Evolutionary conservation across 257 asterid species (phyloP).

Genomic region (Solanum virginianum): DNA sequence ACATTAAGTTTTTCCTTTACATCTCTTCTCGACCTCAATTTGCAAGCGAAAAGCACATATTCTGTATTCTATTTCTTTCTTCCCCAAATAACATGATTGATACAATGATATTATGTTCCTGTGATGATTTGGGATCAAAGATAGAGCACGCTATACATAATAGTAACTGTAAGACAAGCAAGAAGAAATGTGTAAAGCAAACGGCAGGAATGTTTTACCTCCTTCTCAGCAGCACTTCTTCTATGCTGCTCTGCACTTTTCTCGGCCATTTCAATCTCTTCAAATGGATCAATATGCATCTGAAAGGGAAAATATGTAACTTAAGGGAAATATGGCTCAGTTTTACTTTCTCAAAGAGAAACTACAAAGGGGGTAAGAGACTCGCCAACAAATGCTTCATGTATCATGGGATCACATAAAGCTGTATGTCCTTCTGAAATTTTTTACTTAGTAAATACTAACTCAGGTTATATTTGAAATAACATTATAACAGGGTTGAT

Average conservation of each 20-base stretch:
- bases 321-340: neutral
- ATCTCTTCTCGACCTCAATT: neutral
- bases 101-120: neutral
- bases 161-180: neutral
- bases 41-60: neutral
- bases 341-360: neutral
- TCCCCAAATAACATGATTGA: neutral
- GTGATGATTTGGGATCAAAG: neutral
- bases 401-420: neutral
- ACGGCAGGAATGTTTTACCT: slow-evolving; percentile 40
- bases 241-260: slow-evolving; percentile 91
- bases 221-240: slow-evolving; percentile 92
- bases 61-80: neutral
- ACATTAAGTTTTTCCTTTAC: neutral
- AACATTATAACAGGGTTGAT: neutral
- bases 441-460: neutral
- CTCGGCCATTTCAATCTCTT: slow-evolving; percentile 71
- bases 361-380: neutral
- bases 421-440: neutral
- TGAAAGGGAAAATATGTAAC: slow-evolving; percentile 7
- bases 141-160: neutral
- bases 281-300: slow-evolving; percentile 92
- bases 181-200: neutral
- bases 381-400: neutral
- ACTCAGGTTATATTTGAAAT: neutral